These are phyloP conservation scores for Singerocomus inundabilis DNA, from an alignment of 1,284 basidiomycete species.

Conservation along the genomic window DNA sequence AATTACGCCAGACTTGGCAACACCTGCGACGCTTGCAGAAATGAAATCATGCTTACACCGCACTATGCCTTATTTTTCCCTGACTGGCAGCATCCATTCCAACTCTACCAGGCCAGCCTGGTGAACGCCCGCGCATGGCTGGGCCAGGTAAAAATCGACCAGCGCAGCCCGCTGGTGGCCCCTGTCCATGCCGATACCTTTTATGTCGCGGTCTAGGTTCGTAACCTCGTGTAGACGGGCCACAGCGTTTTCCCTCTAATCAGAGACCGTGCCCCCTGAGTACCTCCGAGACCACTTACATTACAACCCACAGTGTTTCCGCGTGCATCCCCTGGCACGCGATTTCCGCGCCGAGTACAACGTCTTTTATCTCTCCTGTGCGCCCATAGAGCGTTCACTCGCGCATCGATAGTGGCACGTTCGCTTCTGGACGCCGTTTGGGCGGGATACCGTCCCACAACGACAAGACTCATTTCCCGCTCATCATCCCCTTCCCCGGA, in stretches of 20 bases:
- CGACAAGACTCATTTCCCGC: too few relatives aligned
- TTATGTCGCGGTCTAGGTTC: constrained; percentile 10
- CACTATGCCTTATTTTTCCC: constrained; percentile 7
- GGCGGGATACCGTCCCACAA: too few relatives aligned
- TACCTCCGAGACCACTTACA: constrained; percentile 15
- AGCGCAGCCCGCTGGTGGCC: background rate
- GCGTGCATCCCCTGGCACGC: constrained; percentile 22
- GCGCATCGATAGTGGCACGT: background rate
- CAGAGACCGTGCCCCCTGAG: constrained; percentile 12
- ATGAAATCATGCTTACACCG: constrained; percentile 11
- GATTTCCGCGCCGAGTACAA: constrained; percentile 14
- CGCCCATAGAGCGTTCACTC: background rate
- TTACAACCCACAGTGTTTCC: constrained; percentile 23
- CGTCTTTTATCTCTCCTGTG: constrained; percentile 2
- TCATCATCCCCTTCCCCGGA: too few relatives aligned
- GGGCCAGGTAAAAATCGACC: background rate
- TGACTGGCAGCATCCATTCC: background rate
- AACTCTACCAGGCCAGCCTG: background rate
- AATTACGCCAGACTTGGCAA: constrained; percentile 5
- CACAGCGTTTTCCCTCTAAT: constrained; percentile 22
- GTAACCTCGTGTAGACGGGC: constrained; percentile 18
- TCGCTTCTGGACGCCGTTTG: background rate
- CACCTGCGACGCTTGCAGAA: constrained; percentile 5
- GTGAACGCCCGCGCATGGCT: background rate
- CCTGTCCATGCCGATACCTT: background rate